Base-by-base conservation (phyloP, 768 basidiomycete species). In the Paxillus involutus region DNA sequence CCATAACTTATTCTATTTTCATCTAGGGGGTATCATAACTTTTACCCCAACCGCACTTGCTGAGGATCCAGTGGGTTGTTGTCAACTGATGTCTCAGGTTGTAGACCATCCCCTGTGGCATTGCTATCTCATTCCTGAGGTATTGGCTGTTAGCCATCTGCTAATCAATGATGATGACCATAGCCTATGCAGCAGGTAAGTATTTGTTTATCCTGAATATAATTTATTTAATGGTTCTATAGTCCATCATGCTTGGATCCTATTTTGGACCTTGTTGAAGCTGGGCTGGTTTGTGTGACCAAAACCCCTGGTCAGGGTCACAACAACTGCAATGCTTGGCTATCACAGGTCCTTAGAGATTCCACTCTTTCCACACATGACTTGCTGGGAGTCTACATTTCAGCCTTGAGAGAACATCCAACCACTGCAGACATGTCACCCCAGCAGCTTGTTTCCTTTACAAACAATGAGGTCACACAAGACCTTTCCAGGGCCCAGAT, bases 11-110 rank as follows among this genome's bases (percentile, higher is more conserved):
- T 35, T 58, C 29, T 59, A 30, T 32, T 30, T 55, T 21, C 13
- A 10, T 26, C 16, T 53, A 91, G 90, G 90, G 45, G 90, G 90
- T 3, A 69, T 91, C 56, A 77, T 84, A 2, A 89, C 88, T 2
- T 87, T 91, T 54, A 86, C 84, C 16, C 78, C 89, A 1, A 72
- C 72, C 49, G 85, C 82, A 17, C 74, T 91, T 44, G 57, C 77
- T 12, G 77, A 80, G 35, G 76, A 86, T 62, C 80, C 82, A 6
- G 48, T 75, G 35, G 80, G 75, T 13, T 68, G 82, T 11, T 67
- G 74, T 40, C 64, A 79, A 14, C 69, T 77, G 10, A 81, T 91
- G 40, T 69, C 65, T 19, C 73, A 80, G 59, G 67, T 88, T 13
- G 67, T 73, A 51, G 73, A 78, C 39, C 88, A 91, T 61, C 85